These are phyloP conservation scores for Lentinula detonsa DNA, from an alignment of 768 basidiomycete species.

Conservation along the genomic window DNA sequence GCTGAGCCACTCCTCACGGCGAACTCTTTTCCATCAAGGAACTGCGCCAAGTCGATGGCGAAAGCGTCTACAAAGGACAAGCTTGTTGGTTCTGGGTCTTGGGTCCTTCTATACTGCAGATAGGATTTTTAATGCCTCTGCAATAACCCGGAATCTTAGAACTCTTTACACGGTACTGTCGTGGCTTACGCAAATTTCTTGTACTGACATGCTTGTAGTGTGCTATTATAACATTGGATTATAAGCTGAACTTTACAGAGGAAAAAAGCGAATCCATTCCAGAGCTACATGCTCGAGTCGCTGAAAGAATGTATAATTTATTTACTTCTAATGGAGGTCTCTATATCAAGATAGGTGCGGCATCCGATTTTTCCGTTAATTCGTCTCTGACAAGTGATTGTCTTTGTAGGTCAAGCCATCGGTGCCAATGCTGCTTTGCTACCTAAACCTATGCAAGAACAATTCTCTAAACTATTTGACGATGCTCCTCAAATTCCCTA, in stretches of 20 bases:
- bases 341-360: constrained; percentile 76
- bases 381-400: constrained; percentile 10
- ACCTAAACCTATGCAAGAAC: constrained; percentile 76
- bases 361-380: background rate
- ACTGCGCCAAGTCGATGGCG: constrained; percentile 7
- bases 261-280: constrained; percentile 70
- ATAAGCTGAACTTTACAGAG: constrained; percentile 83
- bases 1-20: background rate
- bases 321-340: constrained; percentile 80
- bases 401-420: constrained; percentile 58
- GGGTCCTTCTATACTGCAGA: constrained; percentile 41
- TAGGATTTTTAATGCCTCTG: constrained; percentile 49
- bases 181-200: background rate
- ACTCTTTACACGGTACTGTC: constrained; percentile 44
- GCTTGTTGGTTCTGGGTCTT: constrained; percentile 30
- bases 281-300: constrained; percentile 79
- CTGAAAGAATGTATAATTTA: constrained; percentile 67
- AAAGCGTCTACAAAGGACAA: constrained; percentile 24
- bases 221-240: constrained; percentile 66
- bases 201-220: constrained; percentile 36
- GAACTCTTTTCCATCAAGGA: background rate
- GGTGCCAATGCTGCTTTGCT: constrained; percentile 84
- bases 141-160: constrained; percentile 45
- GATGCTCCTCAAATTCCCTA: constrained; percentile 84
- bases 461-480: constrained; percentile 81